Evolutionary conservation across 495 filamentous ascomycete genomes (phyloP), one percentile per base, ranked within the genome.

Genomic region (Astrocystis sublimbata): DNA sequence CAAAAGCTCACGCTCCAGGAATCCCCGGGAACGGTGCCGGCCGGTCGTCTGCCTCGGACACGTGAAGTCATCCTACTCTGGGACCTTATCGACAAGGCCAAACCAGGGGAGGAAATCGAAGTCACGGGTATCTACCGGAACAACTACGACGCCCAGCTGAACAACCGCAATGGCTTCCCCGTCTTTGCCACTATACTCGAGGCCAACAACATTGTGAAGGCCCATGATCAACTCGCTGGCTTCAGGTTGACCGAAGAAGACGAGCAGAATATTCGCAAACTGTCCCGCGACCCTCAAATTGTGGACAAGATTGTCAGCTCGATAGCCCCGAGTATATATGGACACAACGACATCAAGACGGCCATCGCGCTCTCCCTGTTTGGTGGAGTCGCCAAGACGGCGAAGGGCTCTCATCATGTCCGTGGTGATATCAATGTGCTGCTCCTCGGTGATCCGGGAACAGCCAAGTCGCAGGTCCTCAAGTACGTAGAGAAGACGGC

Each of bases 401-500:
- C 91, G 21, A 86, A 88, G 65, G 96, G 96, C 52, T 90, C 89
- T 58, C 94, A 92, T 78, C 82, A 86, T 50, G 92, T 99, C 62
- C 88, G 96, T 79, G 96, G 96, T 69, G 96, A 99, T 75, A 98
- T 99, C 82, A 99, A 99, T 75, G 88, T 99, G 21, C 85, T 99
- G 5, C 86, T 99, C 9, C 92, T 98, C 24, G 96, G 96, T 76
- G 96, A 99, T 68, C 96, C 96, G 0, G 96, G 96, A 73, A 99
- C 96, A 7, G 96, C 96, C 67, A 99, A 99, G 73, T 99, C 96
- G 2, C 96, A 99, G 75, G 85, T 99, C 17, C 86, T 99, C 46
- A 98, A 99, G 73, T 99, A 96, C 71, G 89, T 97, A 45, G 94
- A 99, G 74, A 97, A 97, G 75, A 97, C 93, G 5, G 96, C 96